Base-by-base conservation (phyloP, 352 stramenopile species). In the Plasmopara viticola region DNA sequence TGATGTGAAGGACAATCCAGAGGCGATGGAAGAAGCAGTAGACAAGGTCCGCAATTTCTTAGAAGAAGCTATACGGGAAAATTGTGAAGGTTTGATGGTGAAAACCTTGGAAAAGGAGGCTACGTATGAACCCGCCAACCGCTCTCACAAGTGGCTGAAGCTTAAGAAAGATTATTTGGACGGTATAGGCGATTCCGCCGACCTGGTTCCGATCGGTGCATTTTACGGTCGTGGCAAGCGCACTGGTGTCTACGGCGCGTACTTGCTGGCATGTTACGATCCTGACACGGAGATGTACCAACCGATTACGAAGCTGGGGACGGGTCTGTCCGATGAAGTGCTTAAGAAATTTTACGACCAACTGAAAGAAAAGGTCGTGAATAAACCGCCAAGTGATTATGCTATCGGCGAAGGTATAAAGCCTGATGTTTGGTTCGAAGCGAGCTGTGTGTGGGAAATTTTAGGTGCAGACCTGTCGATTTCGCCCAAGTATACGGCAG, bases 131-230 rank as follows among this genome's bases (percentile, higher is more conserved):
- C 97, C 97, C 6, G 97, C 93, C 6, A 97, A 96, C 56, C 87
- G 96, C 35, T 99, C 94, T 8, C 81, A 99, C 51, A 99, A 99
- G 68, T 99, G 97, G 97, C 80, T 99, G 40, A 99, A 99, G 66
- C 83, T 99, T 6, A 99, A 99, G 73, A 99, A 99, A 66, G 97
- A 99, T 71, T 99, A 99, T 56, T 67, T 99, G 0, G 95, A 98
- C 20, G 95, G 95, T 17, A 91, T 98, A 39, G 96, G 94, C 7
- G 97, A 99, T 68, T 98, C 95, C 9, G 87, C 98, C 2, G 97
- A 99, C 67, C 72, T 99, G 17, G 97, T 99, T 28, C 95, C 96
- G 2, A 93, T 99, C 42, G 97, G 96, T n/a, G 97, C 95, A 9
- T 99, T 98, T 72, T 81, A 97, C 51, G 97, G 97, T 5, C 73